Conservation (phyloP, 1,284 basidiomycete species). For the Vanrija sp. region DNA sequence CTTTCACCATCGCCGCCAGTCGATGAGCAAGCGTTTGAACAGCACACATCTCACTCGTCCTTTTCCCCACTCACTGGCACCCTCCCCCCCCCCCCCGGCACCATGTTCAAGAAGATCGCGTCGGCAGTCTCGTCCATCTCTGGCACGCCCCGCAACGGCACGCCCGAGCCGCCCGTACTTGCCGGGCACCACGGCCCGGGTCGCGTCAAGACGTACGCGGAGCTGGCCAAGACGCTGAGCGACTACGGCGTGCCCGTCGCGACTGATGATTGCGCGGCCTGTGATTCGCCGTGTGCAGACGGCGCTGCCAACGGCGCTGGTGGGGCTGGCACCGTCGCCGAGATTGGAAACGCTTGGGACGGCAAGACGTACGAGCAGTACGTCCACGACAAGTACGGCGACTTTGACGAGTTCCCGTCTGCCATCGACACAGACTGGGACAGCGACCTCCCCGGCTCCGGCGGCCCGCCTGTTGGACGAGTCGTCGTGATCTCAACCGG, state of each 20-base stretch:
- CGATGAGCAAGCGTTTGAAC: no score
- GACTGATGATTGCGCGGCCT: conserved; percentile 65
- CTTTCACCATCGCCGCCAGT: no score
- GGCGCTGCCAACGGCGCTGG: conserved; percentile 56
- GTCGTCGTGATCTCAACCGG: conserved; percentile 82
- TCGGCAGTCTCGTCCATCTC: conserved; percentile 27
- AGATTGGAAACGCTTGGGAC: conserved; percentile 26
- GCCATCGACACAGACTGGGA: conserved; percentile 72
- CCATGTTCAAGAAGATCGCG: conserved; percentile 37
- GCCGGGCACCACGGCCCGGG: conserved; percentile 23
- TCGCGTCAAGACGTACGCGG: conserved; percentile 30
- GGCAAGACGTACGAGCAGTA: conserved; percentile 36
- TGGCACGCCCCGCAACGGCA: neutral
- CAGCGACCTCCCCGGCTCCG: conserved; percentile 71
- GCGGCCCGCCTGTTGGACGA: conserved; percentile 75
- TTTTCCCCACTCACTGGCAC: neutral
- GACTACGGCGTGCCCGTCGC: conserved; percentile 64
- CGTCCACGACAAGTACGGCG: conserved; percentile 49
- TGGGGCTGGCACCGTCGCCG: conserved; percentile 23
- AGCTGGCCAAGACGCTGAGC: conserved; percentile 46
- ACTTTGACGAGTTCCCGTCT: conserved; percentile 66
- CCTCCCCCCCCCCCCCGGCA: no score
- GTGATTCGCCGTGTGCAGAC: conserved; percentile 63
- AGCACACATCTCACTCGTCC: neutral
- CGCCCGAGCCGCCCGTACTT: neutral